Evolutionary conservation across 768 basidiomycete species (phyloP), one percentile per base, ranked within the genome.

Genomic region (Leccinum fibrillosum): DNA sequence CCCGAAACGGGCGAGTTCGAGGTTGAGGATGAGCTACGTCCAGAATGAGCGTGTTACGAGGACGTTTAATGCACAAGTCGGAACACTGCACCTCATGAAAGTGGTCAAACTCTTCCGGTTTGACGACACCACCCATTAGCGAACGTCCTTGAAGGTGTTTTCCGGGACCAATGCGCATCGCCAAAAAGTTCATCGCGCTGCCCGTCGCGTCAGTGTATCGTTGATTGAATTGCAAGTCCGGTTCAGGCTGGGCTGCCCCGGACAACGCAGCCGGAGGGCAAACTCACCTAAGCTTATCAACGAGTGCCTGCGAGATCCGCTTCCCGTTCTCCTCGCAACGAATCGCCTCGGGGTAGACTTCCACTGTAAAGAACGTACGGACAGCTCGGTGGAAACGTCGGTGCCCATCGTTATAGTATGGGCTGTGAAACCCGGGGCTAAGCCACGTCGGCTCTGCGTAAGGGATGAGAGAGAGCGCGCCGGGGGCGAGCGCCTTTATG

Each of bases 361-460:
- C 82, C 59, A 86, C 85, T 72, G 84, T 82, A 64, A 91, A 84
- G 71, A 94, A 91, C 69, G 80, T 79, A 52, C 96, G 83, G 57
- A 90, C 81, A 0, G 81, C 88, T 56, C 77, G 82, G 65, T 94
- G 93, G 73, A 94, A 92, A 47, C 74, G 77, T 45, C 85, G 74
- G 65, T 94, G 93, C 21, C 81, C 80, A 4, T 86, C 87, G 23
- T 79, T 85, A 74, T 89, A 92, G 71, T 93, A 96, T 0, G 92
- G 89, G 58, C 79, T 86, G 60, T 80, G 77, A 77, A 82, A 92
- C 0, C 86, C 88, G 2, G 75, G 66, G 37, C 75, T 76, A 39
- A 94, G 81, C 90, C 91, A 94, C 1, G 88, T 85, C 7, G 94
- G 87, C 66, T 96, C 93, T 2, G 85, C 91, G 65, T 94, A 95